phyloP scores from a whole-genome alignment of 2,329 filamentous ascomycete genomes.

The Keithomyces neogunnii region DNA sequence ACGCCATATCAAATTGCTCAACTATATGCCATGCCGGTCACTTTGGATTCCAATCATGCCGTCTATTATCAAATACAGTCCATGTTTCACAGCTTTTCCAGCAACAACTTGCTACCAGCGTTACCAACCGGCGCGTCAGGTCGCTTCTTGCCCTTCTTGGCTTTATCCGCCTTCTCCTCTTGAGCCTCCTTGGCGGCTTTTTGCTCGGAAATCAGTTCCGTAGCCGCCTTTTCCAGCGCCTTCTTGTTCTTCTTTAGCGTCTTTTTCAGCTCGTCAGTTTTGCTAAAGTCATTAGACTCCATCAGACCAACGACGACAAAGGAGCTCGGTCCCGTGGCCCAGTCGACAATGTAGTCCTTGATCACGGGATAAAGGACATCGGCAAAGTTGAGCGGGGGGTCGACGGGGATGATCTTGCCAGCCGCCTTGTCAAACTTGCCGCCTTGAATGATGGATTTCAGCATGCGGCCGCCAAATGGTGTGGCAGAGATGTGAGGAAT shows the following conservation, averaged over 20 bases:
- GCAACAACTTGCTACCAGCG: slow-evolving; percentile 50
- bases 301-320: slow-evolving; percentile 79
- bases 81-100: slow-evolving; percentile 42
- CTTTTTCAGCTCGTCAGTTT: slow-evolving; percentile 58
- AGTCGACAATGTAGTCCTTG: slow-evolving; percentile 63
- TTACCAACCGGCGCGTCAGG: slow-evolving; percentile 45
- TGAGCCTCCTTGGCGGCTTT: slow-evolving; percentile 42
- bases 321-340: slow-evolving; percentile 79
- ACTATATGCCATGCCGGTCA: neutral
- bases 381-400: slow-evolving; percentile 74
- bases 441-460: slow-evolving; percentile 85
- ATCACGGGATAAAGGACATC: slow-evolving; percentile 76
- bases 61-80: neutral
- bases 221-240: slow-evolving; percentile 58
- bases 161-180: slow-evolving; percentile 35
- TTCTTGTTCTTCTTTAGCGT: slow-evolving; percentile 66
- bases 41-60: neutral
- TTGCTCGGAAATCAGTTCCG: slow-evolving; percentile 46
- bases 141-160: slow-evolving; percentile 34
- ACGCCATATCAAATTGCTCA: slow-evolving; percentile 6
- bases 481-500: slow-evolving; percentile 51
- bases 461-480: slow-evolving; percentile 65
- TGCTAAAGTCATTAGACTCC: slow-evolving; percentile 64
- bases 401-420: slow-evolving; percentile 61
- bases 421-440: slow-evolving; percentile 72